Percentiles rank a stretch among this genome's conserved stretches.
phyloP scores from a whole-genome alignment of 2,329 filamentous ascomycete species.

The Seiridium unicorne region DNA sequence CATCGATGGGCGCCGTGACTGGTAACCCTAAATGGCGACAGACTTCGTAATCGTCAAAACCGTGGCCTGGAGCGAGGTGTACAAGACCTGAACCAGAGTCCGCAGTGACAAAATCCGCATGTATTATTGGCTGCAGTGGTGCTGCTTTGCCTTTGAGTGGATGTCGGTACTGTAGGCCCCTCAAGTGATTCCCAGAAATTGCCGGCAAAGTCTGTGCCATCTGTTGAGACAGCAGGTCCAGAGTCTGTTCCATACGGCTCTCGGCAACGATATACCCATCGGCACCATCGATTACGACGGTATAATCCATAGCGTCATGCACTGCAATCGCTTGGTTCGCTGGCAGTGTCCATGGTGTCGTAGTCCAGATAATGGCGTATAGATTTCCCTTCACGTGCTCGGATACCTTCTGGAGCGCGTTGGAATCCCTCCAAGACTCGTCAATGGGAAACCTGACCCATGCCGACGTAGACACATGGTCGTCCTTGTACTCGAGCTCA shows the following conservation, averaged over 20 bases:
- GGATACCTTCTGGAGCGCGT: conserved; percentile 36
- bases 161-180: conserved; percentile 67
- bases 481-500: conserved; percentile 79
- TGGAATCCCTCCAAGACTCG: conserved; percentile 32
- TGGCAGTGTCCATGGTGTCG: conserved; percentile 94
- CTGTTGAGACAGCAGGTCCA: conserved; percentile 45
- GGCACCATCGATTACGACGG: conserved; percentile 55
- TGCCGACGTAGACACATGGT: conserved; percentile 70
- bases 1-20: conserved; percentile 80
- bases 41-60: conserved; percentile 91
- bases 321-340: conserved; percentile 90
- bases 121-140: conserved; percentile 66
- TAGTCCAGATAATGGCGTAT: conserved; percentile 94
- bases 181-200: conserved; percentile 64
- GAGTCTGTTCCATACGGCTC: conserved; percentile 63
- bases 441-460: conserved; percentile 77
- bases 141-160: conserved; percentile 61
- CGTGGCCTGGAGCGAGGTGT: conserved; percentile 90
- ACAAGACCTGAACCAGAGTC: conserved; percentile 95
- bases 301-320: conserved; percentile 71
- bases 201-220: conserved; percentile 45
- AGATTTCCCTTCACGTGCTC: conserved; percentile 47
- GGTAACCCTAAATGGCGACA: conserved; percentile 70
- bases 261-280: conserved; percentile 71
- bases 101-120: conserved; percentile 85